Percentiles rank a stretch among this genome's conserved stretches.
These are phyloP conservation scores for Fusarium annulatum DNA, from an alignment of 2,329 filamentous ascomycete species.

Conservation along the genomic window DNA sequence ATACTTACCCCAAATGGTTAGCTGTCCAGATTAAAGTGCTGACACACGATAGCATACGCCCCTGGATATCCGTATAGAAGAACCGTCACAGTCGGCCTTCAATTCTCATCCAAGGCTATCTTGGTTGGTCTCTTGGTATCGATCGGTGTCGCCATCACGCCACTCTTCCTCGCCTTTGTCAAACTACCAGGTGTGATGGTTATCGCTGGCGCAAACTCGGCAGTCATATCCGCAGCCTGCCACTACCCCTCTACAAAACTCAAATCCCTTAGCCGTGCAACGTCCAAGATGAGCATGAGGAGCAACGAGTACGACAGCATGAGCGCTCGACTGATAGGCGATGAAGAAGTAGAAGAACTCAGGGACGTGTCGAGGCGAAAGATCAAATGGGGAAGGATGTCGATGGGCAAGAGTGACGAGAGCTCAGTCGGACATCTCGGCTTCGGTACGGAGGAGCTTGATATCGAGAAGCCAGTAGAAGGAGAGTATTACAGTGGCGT, in stretches of 20 bases:
- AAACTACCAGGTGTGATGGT: slow-evolving; percentile 27
- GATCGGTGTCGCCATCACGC: slow-evolving; percentile 4
- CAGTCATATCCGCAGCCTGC: slow-evolving; percentile 33
- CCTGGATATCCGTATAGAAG: background rate
- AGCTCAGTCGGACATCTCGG: slow-evolving; percentile 25
- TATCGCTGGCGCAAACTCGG: slow-evolving; percentile 27
- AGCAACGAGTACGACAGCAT: background rate
- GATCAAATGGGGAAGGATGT: slow-evolving; percentile 30
- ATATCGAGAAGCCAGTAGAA: slow-evolving; percentile 22
- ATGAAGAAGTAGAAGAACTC: background rate
- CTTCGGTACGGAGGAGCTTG: slow-evolving; percentile 28
- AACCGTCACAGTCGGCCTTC: background rate
- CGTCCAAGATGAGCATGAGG: background rate
- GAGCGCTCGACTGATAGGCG: slow-evolving; percentile 2
- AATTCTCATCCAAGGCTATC: slow-evolving; percentile 26
- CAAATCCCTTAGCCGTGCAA: background rate
- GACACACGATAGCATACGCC: background rate
- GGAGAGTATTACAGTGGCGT: slow-evolving; percentile 28
- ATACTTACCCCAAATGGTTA: fast-evolving
- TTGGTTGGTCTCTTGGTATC: slow-evolving; percentile 7
- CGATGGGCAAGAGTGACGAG: slow-evolving; percentile 10
- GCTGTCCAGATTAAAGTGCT: background rate
- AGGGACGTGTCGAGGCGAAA: background rate
- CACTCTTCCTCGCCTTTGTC: slow-evolving; percentile 12
- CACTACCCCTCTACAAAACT: slow-evolving; percentile 15